Percentiles rank a stretch among this genome's conserved stretches.
Conservation (phyloP, 1,284 basidiomycete species). For the Trichosporon faecale region DNA sequence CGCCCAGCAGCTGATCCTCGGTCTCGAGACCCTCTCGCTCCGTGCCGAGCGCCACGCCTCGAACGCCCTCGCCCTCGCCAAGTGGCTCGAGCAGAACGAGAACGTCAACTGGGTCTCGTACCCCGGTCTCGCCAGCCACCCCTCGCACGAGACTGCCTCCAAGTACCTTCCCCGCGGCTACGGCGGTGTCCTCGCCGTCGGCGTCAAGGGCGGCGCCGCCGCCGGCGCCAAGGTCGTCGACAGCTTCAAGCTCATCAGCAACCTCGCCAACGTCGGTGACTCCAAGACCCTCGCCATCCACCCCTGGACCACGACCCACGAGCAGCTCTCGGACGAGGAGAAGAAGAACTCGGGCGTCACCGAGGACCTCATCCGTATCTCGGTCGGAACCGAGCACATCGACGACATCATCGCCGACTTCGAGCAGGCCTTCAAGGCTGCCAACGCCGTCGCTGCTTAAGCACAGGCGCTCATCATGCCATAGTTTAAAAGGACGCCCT, state of each 20-base stretch:
- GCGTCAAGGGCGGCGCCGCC: slow-evolving; percentile 65
- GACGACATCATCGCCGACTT: slow-evolving; percentile 83
- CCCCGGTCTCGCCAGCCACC: slow-evolving; percentile 66
- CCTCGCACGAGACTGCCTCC: slow-evolving; percentile 62
- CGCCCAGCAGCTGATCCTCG: slow-evolving; percentile 78
- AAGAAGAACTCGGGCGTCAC: slow-evolving; percentile 70
- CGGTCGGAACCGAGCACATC: slow-evolving; percentile 81
- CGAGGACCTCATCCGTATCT: slow-evolving; percentile 72
- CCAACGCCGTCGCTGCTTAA: background rate
- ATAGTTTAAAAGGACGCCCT: background rate
- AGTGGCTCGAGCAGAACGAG: slow-evolving; percentile 59
- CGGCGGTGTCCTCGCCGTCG: slow-evolving; percentile 79
- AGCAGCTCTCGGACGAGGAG: slow-evolving; percentile 57
- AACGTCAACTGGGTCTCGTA: slow-evolving; percentile 78
- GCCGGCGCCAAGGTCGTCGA: slow-evolving; percentile 70
- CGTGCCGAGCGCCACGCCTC: slow-evolving; percentile 54
- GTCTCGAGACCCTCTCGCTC: slow-evolving; percentile 79
- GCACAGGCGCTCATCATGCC: background rate
- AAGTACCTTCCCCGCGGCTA: slow-evolving; percentile 62
- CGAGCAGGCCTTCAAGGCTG: slow-evolving; percentile 58
- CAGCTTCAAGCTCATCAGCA: slow-evolving; percentile 67
- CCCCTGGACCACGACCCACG: slow-evolving; percentile 74
- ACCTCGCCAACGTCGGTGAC: slow-evolving; percentile 72
- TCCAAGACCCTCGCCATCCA: slow-evolving; percentile 81
- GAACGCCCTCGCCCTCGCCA: slow-evolving; percentile 41